A percentile compares a stretch with the other conserved stretches of the same genome.
These are phyloP conservation scores for Phytophthora rubi DNA, from an alignment of 352 stramenopile genomes.

Conservation along the genomic window DNA sequence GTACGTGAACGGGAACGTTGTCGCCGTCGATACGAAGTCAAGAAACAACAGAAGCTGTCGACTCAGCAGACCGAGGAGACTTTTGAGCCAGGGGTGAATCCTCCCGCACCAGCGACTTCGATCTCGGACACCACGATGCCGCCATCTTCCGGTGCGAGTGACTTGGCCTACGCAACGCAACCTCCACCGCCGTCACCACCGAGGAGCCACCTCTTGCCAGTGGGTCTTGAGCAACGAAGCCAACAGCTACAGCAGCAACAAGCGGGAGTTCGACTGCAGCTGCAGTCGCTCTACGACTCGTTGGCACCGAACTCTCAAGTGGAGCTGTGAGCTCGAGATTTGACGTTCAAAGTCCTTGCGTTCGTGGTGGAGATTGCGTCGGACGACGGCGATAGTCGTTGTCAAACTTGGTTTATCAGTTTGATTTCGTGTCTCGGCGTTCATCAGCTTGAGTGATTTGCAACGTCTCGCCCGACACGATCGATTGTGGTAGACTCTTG, in stretches of 20 bases:
- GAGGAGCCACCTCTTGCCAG: conserved; percentile 17
- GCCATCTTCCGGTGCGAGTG: conserved; percentile 14
- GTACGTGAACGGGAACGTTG: conserved; percentile 70
- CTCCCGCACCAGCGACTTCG: conserved; percentile 4
- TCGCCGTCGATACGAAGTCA: conserved; percentile 64
- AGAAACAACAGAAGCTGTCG: conserved; percentile 49
- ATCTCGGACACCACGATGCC: conserved; percentile 9
- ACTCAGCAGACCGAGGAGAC: conserved; percentile 14
- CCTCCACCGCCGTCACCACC: not conserved
- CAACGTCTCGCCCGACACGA: conserved; percentile 1
- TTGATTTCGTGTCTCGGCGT: conserved; percentile 1
- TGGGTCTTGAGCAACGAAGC: conserved; percentile 31
- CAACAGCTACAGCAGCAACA: conserved; percentile 34
- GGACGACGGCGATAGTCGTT: not conserved
- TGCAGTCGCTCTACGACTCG: conserved; percentile 44
- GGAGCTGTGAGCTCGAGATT: not conserved
- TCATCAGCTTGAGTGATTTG: not conserved
- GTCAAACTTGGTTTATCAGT: not conserved
- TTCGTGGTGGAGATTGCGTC: not conserved
- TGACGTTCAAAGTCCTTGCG: too few relatives aligned
- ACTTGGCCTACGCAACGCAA: conserved; percentile 11
- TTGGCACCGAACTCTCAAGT: conserved; percentile 9
- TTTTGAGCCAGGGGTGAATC: conserved; percentile 7
- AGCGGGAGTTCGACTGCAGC: conserved; percentile 26
- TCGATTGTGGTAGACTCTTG: not conserved